Evolutionary conservation across 2,329 filamentous ascomycete species (phyloP).

Genomic region (Pseudomassariella vexata): DNA sequence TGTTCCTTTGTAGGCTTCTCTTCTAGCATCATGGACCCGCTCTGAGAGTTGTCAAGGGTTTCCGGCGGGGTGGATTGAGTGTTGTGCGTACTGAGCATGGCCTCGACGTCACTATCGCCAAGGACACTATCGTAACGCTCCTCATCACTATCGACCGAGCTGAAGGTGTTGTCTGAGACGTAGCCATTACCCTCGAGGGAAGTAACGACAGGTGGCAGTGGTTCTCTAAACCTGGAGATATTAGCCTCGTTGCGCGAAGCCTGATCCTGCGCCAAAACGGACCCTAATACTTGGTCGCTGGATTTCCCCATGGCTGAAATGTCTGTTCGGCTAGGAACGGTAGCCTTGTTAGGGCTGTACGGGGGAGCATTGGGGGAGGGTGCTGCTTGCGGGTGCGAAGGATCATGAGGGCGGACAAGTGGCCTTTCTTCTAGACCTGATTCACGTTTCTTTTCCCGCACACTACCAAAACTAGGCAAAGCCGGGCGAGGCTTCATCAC

Average conservation of each 20-base stretch:
- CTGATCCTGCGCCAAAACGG: conserved; percentile 49
- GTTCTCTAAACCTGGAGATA: conserved; percentile 53
- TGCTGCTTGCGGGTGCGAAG: conserved; percentile 18
- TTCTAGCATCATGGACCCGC: conserved; percentile 9
- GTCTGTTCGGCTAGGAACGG: conserved; percentile 22
- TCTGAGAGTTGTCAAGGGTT: conserved; percentile 9
- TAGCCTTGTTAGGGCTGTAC: conserved; percentile 15
- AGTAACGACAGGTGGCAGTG: conserved; percentile 65
- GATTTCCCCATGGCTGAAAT: conserved; percentile 43
- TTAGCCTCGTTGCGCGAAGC: conserved; percentile 48
- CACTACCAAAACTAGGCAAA: conserved; percentile 69
- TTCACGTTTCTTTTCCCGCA: conserved; percentile 58
- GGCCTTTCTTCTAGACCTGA: conserved; percentile 50
- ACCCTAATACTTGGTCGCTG: conserved; percentile 53
- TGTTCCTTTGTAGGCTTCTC: conserved; percentile 8
- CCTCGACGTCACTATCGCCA: conserved; percentile 11
- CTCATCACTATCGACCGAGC: conserved; percentile 33
- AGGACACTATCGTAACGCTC: conserved; percentile 11
- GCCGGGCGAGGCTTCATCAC: conserved; percentile 70
- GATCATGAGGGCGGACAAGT: conserved; percentile 48
- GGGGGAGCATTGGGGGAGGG: conserved; percentile 20
- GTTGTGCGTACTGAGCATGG: conserved; percentile 11
- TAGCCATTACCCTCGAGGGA: conserved; percentile 63
- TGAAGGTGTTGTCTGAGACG: conserved; percentile 49
- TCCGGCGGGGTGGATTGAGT: conserved; percentile 15